These are phyloP conservation scores for Cryphonectria parasitica DNA, from an alignment of 2,329 filamentous ascomycete genomes.

Conservation along the genomic window DNA sequence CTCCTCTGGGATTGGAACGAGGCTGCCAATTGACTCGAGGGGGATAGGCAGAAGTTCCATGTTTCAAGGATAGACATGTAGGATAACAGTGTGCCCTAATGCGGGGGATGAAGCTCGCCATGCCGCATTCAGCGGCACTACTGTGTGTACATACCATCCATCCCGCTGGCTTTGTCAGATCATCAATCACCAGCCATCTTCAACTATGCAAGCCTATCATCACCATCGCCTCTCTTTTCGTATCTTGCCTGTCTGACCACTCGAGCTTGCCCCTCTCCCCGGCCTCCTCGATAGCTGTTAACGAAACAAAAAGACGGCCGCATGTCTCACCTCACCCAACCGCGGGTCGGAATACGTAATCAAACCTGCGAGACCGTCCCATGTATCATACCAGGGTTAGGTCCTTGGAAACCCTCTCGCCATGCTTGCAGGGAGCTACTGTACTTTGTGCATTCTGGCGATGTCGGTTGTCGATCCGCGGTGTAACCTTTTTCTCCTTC, in stretches of 20 bases:
- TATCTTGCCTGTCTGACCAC: not conserved
- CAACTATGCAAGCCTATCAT: slow-evolving; percentile 2
- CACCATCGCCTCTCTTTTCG: not conserved
- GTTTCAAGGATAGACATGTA: slow-evolving; percentile 17
- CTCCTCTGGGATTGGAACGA: not conserved
- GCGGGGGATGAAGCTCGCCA: slow-evolving; percentile 13
- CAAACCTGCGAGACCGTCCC: not conserved
- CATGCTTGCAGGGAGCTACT: not conserved
- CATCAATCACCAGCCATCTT: not conserved
- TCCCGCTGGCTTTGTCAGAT: not conserved
- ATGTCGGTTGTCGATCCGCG: not conserved
- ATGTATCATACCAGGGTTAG: not conserved
- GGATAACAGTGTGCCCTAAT: not conserved
- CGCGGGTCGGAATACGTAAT: not conserved
- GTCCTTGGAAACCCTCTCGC: not conserved
- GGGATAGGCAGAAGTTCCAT: slow-evolving; percentile 1
- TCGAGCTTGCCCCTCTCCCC: not conserved
- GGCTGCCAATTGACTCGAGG: slow-evolving; percentile 11
- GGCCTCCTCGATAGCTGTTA: not conserved
- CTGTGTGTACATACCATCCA: not conserved
- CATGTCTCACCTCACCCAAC: slow-evolving; percentile 2
- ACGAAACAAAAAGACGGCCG: slow-evolving; percentile 1
- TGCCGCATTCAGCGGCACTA: slow-evolving; percentile 13
- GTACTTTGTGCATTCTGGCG: not conserved
- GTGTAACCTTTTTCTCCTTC: not conserved